Base-by-base conservation (phyloP, 441 rosid genomes). In the Adansonia grandidieri region DNA sequence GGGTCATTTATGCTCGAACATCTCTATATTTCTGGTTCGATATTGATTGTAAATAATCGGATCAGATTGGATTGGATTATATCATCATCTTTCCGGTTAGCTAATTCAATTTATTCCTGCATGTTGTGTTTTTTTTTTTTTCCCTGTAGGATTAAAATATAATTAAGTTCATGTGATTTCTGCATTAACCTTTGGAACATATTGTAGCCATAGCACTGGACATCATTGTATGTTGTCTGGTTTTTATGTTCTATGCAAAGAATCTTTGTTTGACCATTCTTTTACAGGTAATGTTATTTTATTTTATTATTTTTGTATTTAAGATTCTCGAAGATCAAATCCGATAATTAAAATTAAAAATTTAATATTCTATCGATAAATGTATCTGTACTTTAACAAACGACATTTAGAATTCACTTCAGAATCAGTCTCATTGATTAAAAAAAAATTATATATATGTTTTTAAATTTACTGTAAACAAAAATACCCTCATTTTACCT, bases 21-120 rank as follows among this genome's bases (percentile, higher is more conserved):
- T 81, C 80, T 57, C 89, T 90, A 57, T 92, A 94, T 80, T 96
- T 96, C 91, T 96, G 97, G 98, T 96, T 94, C 68, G 96, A 93
- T 78, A 89, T 93, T 58, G 97, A 86, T 70, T 61, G 75, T 68
- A 56, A 58, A 57, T 77, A 56, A 66, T 37, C n/a, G 65, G 44
- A 32, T 62, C 7, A 97, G 94, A 92, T 80, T 1, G 22, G 58
- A 54, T 56, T 1, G 22, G 9, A 56, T 56, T 20, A 2, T 28
- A 17, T 19, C 63, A 58, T 58, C 63, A 5, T 54, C 63, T 19
- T 65, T 69, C 32, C 15, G 9, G n/a, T 28, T 73, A n/a, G 48
- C 14, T 48, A 17, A 32, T 17, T 54, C 65, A 44, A 42, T 60
- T 19, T 74, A 74, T 60, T 22, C 67, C 53, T 74, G n/a, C 15